phyloP scores from a whole-genome alignment of 2,329 filamentous ascomycete species.

The Monosporascus sp. region DNA sequence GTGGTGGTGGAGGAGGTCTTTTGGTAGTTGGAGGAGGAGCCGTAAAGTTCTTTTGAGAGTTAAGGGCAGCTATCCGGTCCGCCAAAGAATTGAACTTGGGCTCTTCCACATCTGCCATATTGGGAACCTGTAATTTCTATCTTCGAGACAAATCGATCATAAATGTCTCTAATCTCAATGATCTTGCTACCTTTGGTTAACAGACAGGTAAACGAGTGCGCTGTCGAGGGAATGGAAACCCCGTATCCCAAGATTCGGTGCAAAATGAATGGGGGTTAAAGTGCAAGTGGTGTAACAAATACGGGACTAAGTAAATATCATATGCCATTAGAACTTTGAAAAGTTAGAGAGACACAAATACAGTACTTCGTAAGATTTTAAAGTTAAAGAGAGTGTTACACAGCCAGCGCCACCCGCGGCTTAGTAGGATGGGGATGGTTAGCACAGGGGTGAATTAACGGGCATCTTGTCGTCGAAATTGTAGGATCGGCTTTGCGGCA shows the following conservation, averaged over 20 bases:
- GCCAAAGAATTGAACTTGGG: conserved; percentile 56
- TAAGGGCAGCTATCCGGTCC: conserved; percentile 61
- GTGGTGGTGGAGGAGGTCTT: conserved; percentile 41
- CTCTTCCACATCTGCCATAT: conserved; percentile 59
- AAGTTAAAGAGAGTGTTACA: background rate
- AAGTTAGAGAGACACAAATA: background rate
- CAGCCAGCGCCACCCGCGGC: background rate
- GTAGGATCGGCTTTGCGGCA: background rate
- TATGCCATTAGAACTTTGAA: too few species aligned
- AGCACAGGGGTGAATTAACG: background rate
- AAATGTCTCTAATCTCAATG: background rate
- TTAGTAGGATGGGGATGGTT: background rate
- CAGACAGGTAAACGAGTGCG: too few species aligned
- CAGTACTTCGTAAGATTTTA: conserved; percentile 1
- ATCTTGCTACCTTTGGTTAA: too few species aligned
- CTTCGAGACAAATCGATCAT: background rate
- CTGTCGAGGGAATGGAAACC: too few species aligned
- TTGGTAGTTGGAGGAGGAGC: conserved; percentile 23
- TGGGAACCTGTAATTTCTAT: background rate
- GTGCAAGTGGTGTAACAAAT: too few species aligned
- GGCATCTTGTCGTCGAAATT: background rate
- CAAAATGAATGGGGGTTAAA: too few species aligned
- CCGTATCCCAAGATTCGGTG: too few species aligned
- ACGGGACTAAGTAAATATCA: too few species aligned
- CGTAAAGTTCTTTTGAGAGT: conserved; percentile 55